Evolutionary conservation across 495 filamentous ascomycete species (phyloP), one percentile per base, ranked within the genome.

Genomic region (Hypoxylon rickii): DNA sequence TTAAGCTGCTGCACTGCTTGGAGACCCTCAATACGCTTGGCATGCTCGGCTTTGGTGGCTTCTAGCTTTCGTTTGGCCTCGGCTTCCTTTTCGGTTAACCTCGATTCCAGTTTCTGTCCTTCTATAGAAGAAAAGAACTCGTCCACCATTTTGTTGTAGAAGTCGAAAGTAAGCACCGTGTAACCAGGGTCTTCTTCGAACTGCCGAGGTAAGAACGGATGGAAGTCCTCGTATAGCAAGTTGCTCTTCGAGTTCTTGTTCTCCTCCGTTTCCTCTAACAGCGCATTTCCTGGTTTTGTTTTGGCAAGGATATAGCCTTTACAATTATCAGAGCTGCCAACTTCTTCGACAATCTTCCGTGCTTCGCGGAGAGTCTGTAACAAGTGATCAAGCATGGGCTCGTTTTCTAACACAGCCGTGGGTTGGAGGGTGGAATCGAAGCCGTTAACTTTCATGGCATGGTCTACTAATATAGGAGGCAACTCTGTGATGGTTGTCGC

Each of bases 41-140:
- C 79, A 55, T 98, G 94, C 49, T 96, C 93, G 32, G 85, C 76
- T 45, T 86, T 82, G 13, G 92, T 89, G 12, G 86, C 79, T 16
- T 95, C 89, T 11, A 98, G 75, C 66, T 92, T 96, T 55, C 80
- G 83, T 71, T 86, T 89, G 3, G 94, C 94, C 10, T 79, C 78
- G 21, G 87, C 82, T 67, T 97, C 91, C 10, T 85, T 83, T 65
- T 96, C 94, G 19, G 82, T 82, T 17, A 98, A 73, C 11, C 84
- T 76, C 0, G 90, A 93, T 70, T 93, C 88, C 7, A 97, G 80
- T 62, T 89, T 96, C 68, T 97, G 94, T 0, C 91, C 89, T 70
- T 98, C 94, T 15, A 97, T 82, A 0, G 92, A 96, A 1, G 94
- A 98, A 69, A 92, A 98, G 70, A 96, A 98, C 56, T 96, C 89